Conservation (phyloP, 2,329 filamentous ascomycete species). For the Fonsecaea nubica region DNA sequence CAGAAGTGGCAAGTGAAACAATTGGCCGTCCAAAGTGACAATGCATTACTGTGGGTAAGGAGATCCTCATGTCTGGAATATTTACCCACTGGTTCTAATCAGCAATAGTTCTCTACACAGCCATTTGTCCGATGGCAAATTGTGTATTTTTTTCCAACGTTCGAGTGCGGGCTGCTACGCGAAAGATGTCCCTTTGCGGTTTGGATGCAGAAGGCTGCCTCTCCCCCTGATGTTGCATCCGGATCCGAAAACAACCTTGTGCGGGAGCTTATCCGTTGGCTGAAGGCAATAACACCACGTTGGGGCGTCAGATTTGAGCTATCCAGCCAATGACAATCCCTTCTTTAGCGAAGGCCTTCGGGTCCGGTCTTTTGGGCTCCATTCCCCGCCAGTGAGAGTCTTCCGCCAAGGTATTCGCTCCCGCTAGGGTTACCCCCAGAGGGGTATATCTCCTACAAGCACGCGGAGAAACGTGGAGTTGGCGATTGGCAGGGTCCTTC, state of each 20-base stretch:
- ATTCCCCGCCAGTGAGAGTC: constrained; percentile 18
- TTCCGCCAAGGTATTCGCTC: constrained; percentile 10
- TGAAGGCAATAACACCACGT: background rate
- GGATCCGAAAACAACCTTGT: constrained; percentile 13
- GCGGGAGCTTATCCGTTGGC: background rate
- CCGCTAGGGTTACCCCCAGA: background rate
- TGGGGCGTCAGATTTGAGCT: background rate
- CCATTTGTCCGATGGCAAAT: constrained; percentile 1
- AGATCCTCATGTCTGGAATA: background rate
- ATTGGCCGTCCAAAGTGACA: background rate
- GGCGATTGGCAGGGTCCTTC: constrained; percentile 9
- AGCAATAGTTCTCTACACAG: background rate
- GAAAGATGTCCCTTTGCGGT: background rate
- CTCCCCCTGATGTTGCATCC: constrained; percentile 14
- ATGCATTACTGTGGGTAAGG: background rate
- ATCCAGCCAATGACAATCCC: constrained; percentile 1
- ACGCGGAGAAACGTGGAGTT: constrained; percentile 21
- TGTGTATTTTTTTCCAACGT: background rate
- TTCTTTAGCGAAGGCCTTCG: background rate
- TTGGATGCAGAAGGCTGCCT: background rate
- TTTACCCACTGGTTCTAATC: background rate
- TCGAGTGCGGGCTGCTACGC: background rate
- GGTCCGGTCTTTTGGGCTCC: constrained; percentile 8
- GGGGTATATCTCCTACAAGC: background rate
- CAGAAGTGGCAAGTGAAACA: background rate